Conservation (phyloP, 208 protist genomes). For the Leishmania aethiopica region DNA sequence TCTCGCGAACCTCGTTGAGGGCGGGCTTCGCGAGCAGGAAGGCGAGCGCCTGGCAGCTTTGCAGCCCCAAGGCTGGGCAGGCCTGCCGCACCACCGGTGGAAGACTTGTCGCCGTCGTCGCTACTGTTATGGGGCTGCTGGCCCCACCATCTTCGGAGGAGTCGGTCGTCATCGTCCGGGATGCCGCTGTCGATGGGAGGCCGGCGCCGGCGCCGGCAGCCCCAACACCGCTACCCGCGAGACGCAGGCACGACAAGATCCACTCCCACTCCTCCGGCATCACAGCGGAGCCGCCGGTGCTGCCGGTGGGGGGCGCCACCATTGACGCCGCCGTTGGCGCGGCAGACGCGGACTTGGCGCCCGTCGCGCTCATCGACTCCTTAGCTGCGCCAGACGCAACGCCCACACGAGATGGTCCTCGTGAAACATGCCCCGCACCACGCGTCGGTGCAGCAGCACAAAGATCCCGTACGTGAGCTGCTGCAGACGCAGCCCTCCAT, state of each 20-base stretch:
- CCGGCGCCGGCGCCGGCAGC: not conserved
- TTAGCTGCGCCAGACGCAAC: constrained; percentile 93
- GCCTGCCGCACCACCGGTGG: constrained; percentile 38
- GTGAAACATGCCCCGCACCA: constrained; percentile 93
- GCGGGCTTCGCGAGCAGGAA: constrained; percentile 56
- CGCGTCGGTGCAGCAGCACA: constrained; percentile 69
- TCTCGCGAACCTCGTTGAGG: constrained; percentile 64
- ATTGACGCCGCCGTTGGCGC: not conserved
- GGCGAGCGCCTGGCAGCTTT: constrained; percentile 44
- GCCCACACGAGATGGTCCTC: constrained; percentile 95
- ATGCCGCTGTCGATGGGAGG: not conserved
- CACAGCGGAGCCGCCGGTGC: constrained; percentile 30
- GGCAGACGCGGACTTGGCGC: not conserved
- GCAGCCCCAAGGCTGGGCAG: constrained; percentile 28
- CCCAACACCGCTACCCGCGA: not conserved
- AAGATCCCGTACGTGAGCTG: constrained; percentile 71
- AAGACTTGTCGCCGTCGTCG: not conserved
- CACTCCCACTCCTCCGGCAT: constrained; percentile 74
- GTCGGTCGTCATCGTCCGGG: not conserved
- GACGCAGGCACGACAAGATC: constrained; percentile 31
- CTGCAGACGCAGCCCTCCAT: constrained; percentile 26
- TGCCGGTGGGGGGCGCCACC: not conserved
- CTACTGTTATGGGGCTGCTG: not conserved
- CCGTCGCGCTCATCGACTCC: constrained; percentile 53
- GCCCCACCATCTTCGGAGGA: not conserved